Evolutionary conservation across 1,284 basidiomycete genomes (phyloP).

Genomic region (Lentinula novae-zelandiae): DNA sequence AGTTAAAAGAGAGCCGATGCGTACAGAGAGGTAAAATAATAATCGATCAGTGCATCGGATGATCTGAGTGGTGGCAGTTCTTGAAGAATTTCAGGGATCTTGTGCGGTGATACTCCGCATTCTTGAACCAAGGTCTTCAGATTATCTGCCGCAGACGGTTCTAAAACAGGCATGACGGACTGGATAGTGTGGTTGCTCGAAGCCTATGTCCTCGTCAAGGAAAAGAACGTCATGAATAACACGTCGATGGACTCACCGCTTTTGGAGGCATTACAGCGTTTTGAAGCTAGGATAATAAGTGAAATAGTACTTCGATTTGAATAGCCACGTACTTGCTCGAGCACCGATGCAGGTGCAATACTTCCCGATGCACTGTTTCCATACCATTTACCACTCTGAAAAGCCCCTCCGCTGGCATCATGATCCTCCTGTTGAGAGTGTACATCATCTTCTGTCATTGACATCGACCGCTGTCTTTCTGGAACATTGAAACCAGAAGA

Average conservation of each 20-base stretch:
- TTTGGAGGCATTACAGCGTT: conserved; percentile 45
- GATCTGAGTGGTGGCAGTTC: conserved; percentile 78
- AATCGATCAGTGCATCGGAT: conserved; percentile 71
- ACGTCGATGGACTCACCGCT: conserved; percentile 10
- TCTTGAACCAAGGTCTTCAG: conserved; percentile 82
- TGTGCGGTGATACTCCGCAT: conserved; percentile 86
- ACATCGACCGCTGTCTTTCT: conserved; percentile 40
- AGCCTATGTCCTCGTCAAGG: conserved; percentile 18
- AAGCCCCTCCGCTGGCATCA: conserved; percentile 68
- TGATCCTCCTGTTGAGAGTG: conserved; percentile 69
- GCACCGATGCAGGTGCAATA: conserved; percentile 69
- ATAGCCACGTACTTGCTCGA: conserved; percentile 61
- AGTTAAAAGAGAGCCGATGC: conserved; percentile 22
- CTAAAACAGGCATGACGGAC: conserved; percentile 48
- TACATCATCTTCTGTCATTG: conserved; percentile 58
- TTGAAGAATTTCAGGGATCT: conserved; percentile 84
- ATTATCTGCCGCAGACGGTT: conserved; percentile 73
- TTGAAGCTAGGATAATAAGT: conserved; percentile 44
- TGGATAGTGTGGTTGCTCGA: conserved; percentile 32
- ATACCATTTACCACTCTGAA: conserved; percentile 81
- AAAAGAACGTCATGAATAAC: neutral
- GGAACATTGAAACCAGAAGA: conserved; percentile 23
- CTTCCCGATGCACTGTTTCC: conserved; percentile 78
- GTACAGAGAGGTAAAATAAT: conserved; percentile 75
- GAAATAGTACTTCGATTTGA: conserved; percentile 7